Conservation (phyloP, 2,329 filamentous ascomycete genomes). For the Nemania diffusa region DNA sequence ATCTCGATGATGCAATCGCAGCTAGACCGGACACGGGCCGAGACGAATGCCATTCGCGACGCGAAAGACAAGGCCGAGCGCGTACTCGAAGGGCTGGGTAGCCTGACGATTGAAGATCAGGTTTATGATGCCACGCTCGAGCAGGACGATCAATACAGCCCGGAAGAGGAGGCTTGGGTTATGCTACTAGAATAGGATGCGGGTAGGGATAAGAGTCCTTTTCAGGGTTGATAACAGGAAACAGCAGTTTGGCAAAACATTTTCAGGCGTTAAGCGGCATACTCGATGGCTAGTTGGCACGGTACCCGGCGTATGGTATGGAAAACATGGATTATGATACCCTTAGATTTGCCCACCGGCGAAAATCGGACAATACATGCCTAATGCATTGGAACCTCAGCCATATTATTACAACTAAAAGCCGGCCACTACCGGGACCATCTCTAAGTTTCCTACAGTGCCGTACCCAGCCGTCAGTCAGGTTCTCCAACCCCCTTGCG, state of each 20-base stretch:
- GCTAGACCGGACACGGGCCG: conserved; percentile 72
- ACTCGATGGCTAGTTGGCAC: neutral
- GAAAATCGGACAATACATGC: neutral
- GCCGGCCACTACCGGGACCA: neutral
- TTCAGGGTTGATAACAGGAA: neutral
- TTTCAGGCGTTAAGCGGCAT: conserved; percentile 18
- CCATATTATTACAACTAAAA: neutral
- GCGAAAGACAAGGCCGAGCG: conserved; percentile 78
- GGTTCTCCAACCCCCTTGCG: too few species aligned
- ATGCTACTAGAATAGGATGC: conserved; percentile 11
- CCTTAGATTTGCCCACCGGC: conserved; percentile 29
- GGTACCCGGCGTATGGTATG: conserved; percentile 15
- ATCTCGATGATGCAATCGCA: conserved; percentile 71
- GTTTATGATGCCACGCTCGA: conserved; percentile 17
- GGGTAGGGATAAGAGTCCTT: neutral
- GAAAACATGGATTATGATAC: conserved; percentile 38
- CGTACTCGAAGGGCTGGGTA: conserved; percentile 75
- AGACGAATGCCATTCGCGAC: conserved; percentile 78
- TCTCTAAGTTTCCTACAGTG: neutral
- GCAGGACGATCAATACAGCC: conserved; percentile 26
- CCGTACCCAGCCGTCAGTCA: too few species aligned
- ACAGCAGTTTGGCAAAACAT: neutral
- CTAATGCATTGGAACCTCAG: neutral
- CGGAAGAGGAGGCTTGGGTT: conserved; percentile 41
- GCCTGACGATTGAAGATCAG: conserved; percentile 54